A percentile compares a stretch with the other conserved stretches of the same genome.
phyloP scores from a whole-genome alignment of 2,329 filamentous ascomycete genomes.

The Chaetoscypha palmicola region DNA sequence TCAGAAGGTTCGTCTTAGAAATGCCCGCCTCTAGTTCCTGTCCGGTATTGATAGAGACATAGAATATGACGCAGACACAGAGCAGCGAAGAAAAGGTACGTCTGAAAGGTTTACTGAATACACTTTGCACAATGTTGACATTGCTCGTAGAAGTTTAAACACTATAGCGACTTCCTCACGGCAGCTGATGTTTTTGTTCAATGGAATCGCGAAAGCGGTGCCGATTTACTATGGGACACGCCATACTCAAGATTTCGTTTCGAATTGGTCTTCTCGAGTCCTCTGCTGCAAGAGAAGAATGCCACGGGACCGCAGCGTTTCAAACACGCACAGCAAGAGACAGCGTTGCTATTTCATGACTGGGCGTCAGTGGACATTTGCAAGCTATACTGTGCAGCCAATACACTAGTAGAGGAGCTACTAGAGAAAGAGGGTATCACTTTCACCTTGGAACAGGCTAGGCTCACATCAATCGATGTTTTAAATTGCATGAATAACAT shows the following conservation, averaged over 20 bases:
- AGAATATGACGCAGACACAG: too few relatives aligned
- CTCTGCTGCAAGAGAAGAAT: neutral
- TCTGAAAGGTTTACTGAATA: too few relatives aligned
- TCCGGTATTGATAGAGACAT: too few relatives aligned
- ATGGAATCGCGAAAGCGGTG: neutral
- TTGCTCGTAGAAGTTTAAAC: too few relatives aligned
- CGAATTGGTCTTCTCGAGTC: neutral
- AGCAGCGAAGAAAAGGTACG: too few relatives aligned
- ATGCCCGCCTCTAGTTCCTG: neutral
- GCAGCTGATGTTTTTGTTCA: neutral
- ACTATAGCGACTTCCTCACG: neutral
- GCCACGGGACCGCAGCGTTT: neutral
- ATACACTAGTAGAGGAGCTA: too few relatives aligned
- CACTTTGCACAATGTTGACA: too few relatives aligned
- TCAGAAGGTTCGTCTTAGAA: neutral
- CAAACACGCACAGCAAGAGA: neutral
- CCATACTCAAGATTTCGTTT: neutral
- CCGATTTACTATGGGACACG: neutral
- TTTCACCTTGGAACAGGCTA: too few relatives aligned
- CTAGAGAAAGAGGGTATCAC: too few relatives aligned
- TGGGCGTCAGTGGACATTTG: neutral
- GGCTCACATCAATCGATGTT: too few relatives aligned
- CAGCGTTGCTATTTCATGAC: neutral
- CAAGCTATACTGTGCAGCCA: neutral
- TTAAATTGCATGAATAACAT: too few relatives aligned